Evolutionary conservation across 768 basidiomycete species (phyloP).

Genomic region (Leccinum longicurvipes): DNA sequence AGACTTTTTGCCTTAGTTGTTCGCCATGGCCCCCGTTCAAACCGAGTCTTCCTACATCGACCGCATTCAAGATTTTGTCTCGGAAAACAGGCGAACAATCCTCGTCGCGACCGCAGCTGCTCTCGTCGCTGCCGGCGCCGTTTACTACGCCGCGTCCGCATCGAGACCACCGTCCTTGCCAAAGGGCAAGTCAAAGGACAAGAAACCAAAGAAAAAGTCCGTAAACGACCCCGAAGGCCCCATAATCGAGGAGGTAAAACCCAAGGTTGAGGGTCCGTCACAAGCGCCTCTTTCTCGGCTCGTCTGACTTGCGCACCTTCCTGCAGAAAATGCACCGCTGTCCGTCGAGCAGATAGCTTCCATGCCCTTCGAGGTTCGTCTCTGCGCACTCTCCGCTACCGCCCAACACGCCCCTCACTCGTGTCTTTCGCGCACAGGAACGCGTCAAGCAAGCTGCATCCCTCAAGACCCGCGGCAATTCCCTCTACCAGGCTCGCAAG

Average conservation of each 20-base stretch:
- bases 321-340: conserved; percentile 40
- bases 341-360: conserved; percentile 54
- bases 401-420: conserved; percentile 6
- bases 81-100: conserved; percentile 76
- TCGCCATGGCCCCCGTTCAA: conserved; percentile 22
- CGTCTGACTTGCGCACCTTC: conserved; percentile 7
- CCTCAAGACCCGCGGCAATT: conserved; percentile 71
- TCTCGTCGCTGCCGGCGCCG: conserved; percentile 66
- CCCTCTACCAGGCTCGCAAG: conserved; percentile 60
- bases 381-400: conserved; percentile 15
- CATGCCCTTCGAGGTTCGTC: conserved; percentile 55
- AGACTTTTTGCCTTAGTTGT: background rate
- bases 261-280: conserved; percentile 37
- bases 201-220: conserved; percentile 49
- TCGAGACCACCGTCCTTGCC: conserved; percentile 32
- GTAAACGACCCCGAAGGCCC: conserved; percentile 65
- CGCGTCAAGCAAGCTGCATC: conserved; percentile 57
- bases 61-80: conserved; percentile 64
- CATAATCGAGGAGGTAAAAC: conserved; percentile 71
- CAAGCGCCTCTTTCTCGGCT: background rate
- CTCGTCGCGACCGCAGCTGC: conserved; percentile 71
- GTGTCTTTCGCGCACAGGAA: conserved; percentile 43
- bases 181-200: conserved; percentile 48
- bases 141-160: conserved; percentile 58
- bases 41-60: conserved; percentile 43